Base-by-base conservation (phyloP, 2,329 filamentous ascomycete species). In the Arachnomyces sp. region DNA sequence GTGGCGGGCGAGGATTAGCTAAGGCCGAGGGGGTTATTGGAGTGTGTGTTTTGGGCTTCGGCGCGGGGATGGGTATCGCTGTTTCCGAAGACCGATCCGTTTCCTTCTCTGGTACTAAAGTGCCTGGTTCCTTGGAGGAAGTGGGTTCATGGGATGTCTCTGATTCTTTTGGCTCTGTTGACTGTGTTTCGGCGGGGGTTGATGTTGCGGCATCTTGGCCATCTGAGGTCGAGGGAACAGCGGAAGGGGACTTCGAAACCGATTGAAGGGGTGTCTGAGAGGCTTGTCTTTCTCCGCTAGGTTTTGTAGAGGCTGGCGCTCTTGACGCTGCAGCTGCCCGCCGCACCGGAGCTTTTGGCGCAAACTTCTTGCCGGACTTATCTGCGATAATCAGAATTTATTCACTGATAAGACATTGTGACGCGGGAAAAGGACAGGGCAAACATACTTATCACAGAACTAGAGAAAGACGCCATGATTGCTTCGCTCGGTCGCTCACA, bases 331-430 rank as follows among this genome's bases (percentile, higher is more conserved):
- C 63, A 47, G 69, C 67, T 45, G 71, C 66, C 43, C 73, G 70
- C 54, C 80, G 75, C 48, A 71, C 68, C 28, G 75, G 77, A 48
- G 76, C 75, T 66, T 84, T 86, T 33, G 82, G 82, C 59, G 84
- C 84, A 66, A 87, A 86, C 63, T 85, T 84, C 66, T 84, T 84
- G 61, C 82, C 73, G 66, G 82, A 82, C 70, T 84, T 82, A 51
- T 65, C 71, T 65, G 43, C 7, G 45, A 29, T 14, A 39, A 28
- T 34, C 31, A 36, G 41, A 28, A 45, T 40, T 36, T 34, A 9
- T 17, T 12, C 31, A 39, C 38, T 28, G 28, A 42, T 11, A 25
- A 37, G 39, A 18, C 40, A 34, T 25, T 28, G 33, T 7, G 28
- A 34, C 51, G 34, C 49, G 29, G 25, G 30, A 21, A 18, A 28